phyloP scores from a whole-genome alignment of 306 rosid species.

The Acacia melanoxylon region DNA sequence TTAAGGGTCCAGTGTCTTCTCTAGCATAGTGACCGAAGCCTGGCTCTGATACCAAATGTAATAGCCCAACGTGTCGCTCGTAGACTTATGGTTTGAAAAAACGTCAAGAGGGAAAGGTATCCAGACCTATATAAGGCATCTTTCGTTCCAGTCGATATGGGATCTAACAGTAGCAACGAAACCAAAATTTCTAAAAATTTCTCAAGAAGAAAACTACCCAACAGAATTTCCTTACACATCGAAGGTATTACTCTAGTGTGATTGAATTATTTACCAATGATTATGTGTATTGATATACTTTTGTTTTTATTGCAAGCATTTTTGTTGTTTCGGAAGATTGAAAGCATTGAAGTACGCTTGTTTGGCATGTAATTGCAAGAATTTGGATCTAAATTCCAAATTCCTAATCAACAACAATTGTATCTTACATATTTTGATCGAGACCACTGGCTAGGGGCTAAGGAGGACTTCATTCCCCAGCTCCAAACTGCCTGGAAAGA shows the following conservation, averaged over 20 bases:
- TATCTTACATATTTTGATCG: conserved; percentile 23
- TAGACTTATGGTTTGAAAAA: too few relatives aligned
- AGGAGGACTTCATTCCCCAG: too few relatives aligned
- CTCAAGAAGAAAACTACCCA: conserved; percentile 94
- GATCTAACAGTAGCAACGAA: conserved; percentile 67
- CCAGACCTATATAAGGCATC: too few relatives aligned
- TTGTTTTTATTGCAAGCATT: conserved; percentile 55
- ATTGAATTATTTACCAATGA: conserved; percentile 1
- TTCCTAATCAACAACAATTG: conserved; percentile 94
- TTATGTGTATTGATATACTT: conserved; percentile 11
- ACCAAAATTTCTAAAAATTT: conserved; percentile 84
- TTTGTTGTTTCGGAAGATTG: conserved; percentile 92
- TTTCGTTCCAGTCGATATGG: too few relatives aligned
- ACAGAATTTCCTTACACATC: conserved; percentile 93
- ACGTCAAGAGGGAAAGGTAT: too few relatives aligned
- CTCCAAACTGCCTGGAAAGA: too few relatives aligned
- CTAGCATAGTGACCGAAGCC: too few relatives aligned
- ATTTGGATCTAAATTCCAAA: conserved; percentile 37
- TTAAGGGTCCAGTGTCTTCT: too few relatives aligned
- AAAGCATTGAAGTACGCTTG: conserved; percentile 93
- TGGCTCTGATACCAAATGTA: too few relatives aligned
- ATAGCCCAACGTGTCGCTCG: too few relatives aligned
- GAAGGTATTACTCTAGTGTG: conserved; percentile 53
- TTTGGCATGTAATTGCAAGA: conserved; percentile 99
- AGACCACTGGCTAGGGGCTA: too few relatives aligned